A percentile compares a stretch with the other conserved stretches of the same genome.
phyloP scores from a whole-genome alignment of 192 early-diverging fungal genomes.

The Spizellomyces punctatus region DNA sequence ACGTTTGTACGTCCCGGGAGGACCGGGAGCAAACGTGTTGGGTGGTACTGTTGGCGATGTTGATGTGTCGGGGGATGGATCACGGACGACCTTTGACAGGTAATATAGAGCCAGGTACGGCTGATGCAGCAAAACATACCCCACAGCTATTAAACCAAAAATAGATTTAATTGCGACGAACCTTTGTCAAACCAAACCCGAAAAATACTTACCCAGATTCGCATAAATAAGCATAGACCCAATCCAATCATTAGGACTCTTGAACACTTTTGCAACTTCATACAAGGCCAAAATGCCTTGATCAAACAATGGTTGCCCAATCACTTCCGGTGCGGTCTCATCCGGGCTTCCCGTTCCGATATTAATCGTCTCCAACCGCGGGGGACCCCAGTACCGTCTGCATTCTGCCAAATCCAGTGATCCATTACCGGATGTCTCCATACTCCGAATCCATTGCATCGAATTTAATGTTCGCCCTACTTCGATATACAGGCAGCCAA shows the following conservation, averaged over 20 bases:
- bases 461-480: conserved; percentile 33
- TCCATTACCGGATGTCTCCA: conserved; percentile 9
- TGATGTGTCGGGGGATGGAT: neutral
- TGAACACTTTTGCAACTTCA: conserved; percentile 31
- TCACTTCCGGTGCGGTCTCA: conserved; percentile 41
- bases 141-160: conserved; percentile 35
- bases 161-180: neutral
- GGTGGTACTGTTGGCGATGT: neutral
- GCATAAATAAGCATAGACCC: conserved; percentile 29
- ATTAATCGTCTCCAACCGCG: conserved; percentile 37
- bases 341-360: conserved; percentile 38
- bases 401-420: conserved; percentile 22
- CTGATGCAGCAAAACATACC: conserved; percentile 35
- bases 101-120: conserved; percentile 43
- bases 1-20: neutral
- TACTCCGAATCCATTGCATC: conserved; percentile 49
- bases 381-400: conserved; percentile 30
- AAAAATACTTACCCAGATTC: conserved; percentile 37
- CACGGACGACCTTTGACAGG: conserved; percentile 25
- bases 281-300: conserved; percentile 32
- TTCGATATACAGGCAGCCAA: conserved; percentile 38
- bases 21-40: conserved; percentile 1
- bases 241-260: conserved; percentile 27
- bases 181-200: conserved; percentile 2
- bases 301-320: conserved; percentile 33